Evolutionary conservation across 331 rosid genomes (phyloP).

Genomic region (Malus hybrid): DNA sequence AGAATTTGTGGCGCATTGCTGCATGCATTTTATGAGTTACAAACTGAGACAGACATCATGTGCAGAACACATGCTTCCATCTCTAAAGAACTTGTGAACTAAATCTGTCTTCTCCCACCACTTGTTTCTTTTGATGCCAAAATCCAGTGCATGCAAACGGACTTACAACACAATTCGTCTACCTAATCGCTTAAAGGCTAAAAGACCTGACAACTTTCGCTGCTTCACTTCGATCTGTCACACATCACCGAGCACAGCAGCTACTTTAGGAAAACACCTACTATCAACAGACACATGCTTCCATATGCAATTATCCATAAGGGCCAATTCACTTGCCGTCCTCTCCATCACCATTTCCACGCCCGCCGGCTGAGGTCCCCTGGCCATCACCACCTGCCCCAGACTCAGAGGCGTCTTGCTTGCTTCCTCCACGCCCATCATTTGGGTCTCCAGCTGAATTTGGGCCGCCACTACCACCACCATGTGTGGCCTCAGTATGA

Average conservation of each 20-base stretch:
- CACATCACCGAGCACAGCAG: conserved; percentile 39
- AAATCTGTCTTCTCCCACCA: conserved; percentile 21
- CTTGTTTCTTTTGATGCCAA: conserved; percentile 29
- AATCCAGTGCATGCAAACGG: conserved; percentile 34
- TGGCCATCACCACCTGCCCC: conserved; percentile 70
- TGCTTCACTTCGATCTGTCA: conserved; percentile 32
- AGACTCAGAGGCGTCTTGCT: conserved; percentile 65
- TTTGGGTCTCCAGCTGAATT: conserved; percentile 36
- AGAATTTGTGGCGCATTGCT: conserved; percentile 9
- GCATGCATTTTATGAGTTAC: conserved; percentile 21
- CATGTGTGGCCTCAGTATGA: conserved; percentile 45
- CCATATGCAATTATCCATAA: conserved; percentile 19
- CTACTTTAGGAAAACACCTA: conserved; percentile 38
- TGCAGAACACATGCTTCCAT: conserved; percentile 19
- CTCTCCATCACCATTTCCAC: conserved; percentile 57
- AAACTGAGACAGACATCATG: conserved; percentile 16
- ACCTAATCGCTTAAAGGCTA: conserved; percentile 33
- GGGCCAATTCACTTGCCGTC: conserved; percentile 52
- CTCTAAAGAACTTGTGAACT: conserved; percentile 13
- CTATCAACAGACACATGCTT: conserved; percentile 62
- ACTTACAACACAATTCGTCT: conserved; percentile 37
- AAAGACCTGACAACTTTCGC: conserved; percentile 7
- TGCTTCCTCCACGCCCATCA: conserved; percentile 62
- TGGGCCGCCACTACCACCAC: conserved; percentile 52
- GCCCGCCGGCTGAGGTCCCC: conserved; percentile 57